A percentile compares a stretch with the other conserved stretches of the same genome.
Evolutionary conservation across 2,329 filamentous ascomycete genomes (phyloP).

Genomic region (Ceratocystis cubensis): DNA sequence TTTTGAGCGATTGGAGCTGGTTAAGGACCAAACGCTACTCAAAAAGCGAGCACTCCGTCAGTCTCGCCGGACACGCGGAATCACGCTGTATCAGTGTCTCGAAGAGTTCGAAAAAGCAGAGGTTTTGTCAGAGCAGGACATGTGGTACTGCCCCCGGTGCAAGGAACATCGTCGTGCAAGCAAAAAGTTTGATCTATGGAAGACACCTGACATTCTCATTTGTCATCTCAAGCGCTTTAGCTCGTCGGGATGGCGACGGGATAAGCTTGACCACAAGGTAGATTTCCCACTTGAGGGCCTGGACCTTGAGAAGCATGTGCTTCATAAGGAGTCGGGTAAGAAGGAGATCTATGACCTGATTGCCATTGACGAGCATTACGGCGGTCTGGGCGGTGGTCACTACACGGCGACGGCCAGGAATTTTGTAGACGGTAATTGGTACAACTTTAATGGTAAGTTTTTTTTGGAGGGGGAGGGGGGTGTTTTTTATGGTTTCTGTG

Average conservation of each 20-base stretch:
- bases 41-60: slow-evolving; percentile 52
- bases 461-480: no score
- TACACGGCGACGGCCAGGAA: slow-evolving; percentile 94
- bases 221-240: slow-evolving; percentile 95
- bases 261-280: slow-evolving; percentile 83
- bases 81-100: slow-evolving; percentile 79
- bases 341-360: slow-evolving; percentile 83
- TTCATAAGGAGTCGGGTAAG: slow-evolving; percentile 69
- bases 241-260: slow-evolving; percentile 64
- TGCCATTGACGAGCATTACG: slow-evolving; percentile 90
- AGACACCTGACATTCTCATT: slow-evolving; percentile 84
- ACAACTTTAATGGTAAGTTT: slow-evolving; percentile 82
- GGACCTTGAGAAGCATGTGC: slow-evolving; percentile 67
- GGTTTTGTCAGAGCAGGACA: slow-evolving; percentile 85
- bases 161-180: slow-evolving; percentile 85
- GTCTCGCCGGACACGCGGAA: slow-evolving; percentile 44
- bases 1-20: slow-evolving; percentile 39
- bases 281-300: slow-evolving; percentile 84
- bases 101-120: slow-evolving; percentile 92
- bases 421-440: slow-evolving; percentile 81
- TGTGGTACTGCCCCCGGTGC: slow-evolving; percentile 94
- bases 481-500: background rate
- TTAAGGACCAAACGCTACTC: slow-evolving; percentile 52
- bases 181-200: slow-evolving; percentile 97
- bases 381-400: slow-evolving; percentile 84